A percentile compares a stretch with the other conserved stretches of the same genome.
phyloP scores from a whole-genome alignment of 2,329 filamentous ascomycete genomes.

The Thelonectria rubi region DNA sequence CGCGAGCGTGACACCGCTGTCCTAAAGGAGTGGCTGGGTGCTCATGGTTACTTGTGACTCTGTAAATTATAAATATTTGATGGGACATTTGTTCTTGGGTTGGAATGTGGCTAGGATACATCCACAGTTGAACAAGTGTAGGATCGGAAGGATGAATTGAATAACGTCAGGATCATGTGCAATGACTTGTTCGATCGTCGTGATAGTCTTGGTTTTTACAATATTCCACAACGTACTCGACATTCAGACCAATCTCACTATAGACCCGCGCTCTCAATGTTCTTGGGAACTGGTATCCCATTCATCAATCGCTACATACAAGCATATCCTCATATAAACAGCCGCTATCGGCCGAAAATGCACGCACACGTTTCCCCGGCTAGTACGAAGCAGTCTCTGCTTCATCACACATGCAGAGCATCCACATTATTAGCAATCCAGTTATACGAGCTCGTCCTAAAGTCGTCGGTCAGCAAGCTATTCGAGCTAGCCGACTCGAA shows the following conservation, averaged over 20 bases:
- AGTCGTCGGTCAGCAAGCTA: slow-evolving; percentile 49
- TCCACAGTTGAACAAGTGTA: slow-evolving; percentile 10
- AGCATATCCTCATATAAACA: slow-evolving; percentile 1
- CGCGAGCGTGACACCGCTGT: slow-evolving; percentile 76
- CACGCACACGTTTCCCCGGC: neutral
- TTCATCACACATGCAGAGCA: slow-evolving; percentile 36
- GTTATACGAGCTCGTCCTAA: slow-evolving; percentile 44
- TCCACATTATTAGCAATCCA: slow-evolving; percentile 41
- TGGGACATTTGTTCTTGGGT: neutral
- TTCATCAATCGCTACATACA: neutral
- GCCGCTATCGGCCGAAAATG: too few species aligned
- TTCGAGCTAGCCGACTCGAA: slow-evolving; percentile 50
- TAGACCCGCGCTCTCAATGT: too few species aligned
- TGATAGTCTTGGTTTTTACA: neutral
- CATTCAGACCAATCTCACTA: too few species aligned
- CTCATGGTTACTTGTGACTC: slow-evolving; percentile 57
- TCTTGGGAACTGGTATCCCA: neutral
- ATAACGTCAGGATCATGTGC: too few species aligned
- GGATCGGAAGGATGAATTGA: slow-evolving; percentile 5
- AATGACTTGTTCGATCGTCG: neutral
- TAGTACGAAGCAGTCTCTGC: neutral
- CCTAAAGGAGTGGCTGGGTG: slow-evolving; percentile 80
- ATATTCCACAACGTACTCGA: too few species aligned
- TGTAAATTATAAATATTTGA: slow-evolving; percentile 39
- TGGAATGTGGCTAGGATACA: neutral